Base-by-base conservation (phyloP, 2,329 filamentous ascomycete genomes). In the Peltaster fructicola region DNA sequence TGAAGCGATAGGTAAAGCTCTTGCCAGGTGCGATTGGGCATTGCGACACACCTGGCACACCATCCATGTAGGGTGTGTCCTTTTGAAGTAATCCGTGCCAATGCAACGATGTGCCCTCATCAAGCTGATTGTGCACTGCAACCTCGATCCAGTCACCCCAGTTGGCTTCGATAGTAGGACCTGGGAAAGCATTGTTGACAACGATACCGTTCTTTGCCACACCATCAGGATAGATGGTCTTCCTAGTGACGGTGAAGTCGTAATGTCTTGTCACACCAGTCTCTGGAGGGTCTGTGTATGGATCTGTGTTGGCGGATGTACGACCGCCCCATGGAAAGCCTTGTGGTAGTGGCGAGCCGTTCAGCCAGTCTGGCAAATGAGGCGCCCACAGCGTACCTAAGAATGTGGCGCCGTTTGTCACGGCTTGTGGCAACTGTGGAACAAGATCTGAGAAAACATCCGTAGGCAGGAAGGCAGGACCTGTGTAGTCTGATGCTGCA, bases 11-110 rank as follows among this genome's bases (percentile, higher is more conserved):
- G 4, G 48, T 51, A 28, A 50, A 48, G 3, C 26, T 35, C 13
- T 40, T 29, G 4, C 48, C 47, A 1, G 50, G 50, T 1, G 51
- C 44, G n/a, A 55, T 51, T 2, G 55, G 54, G 32, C 56, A 61
- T 29, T 61, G 54, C 9, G 50, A 53, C 5, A 59, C 44, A 12
- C 53, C 51, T 22, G 55, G 55, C 18, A 56, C 56, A 19, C 61
- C 61, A 29, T 65, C 60, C 25, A 58, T 50, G 22, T 52, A 47
- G 35, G 69, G 70, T 0, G 61, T 67, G 30, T 56, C 62, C 31
- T 47, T 62, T 33, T 57, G 56, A 15, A 51, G 46, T 3, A 63
- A 33, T 6, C 59, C 60, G 29, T 63, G 60, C 59, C 59, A 57
- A 11, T 68, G 57, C 51, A 63, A 59, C 2, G 60, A 57, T 1